These are phyloP conservation scores for Pseudozyma tsukubaensis DNA, from an alignment of 1,284 basidiomycete genomes.

Conservation along the genomic window DNA sequence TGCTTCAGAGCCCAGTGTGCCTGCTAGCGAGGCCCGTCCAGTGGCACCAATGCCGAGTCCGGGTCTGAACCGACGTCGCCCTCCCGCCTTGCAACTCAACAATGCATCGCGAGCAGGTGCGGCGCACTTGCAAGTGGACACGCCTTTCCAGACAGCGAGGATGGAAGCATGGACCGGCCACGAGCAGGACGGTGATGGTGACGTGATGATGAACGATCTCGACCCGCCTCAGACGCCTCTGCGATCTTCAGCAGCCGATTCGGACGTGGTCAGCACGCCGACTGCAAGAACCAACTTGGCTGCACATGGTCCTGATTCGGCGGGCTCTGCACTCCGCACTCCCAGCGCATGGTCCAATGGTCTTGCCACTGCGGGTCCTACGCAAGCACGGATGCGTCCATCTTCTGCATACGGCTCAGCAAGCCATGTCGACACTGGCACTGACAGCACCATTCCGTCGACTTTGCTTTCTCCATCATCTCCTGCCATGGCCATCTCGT, in stretches of 20 bases:
- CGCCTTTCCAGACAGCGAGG: constrained; percentile 43
- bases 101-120: neutral
- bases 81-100: constrained; percentile 39
- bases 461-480: constrained; percentile 20
- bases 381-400: constrained; percentile 10
- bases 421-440: neutral
- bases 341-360: constrained; percentile 20
- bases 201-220: constrained; percentile 34
- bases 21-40: constrained; percentile 1
- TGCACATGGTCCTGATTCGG: constrained; percentile 8
- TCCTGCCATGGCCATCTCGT: constrained; percentile 30
- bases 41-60: constrained; percentile 23
- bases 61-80: constrained; percentile 31
- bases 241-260: constrained; percentile 26
- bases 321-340: constrained; percentile 19
- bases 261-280: constrained; percentile 36
- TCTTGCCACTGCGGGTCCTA: neutral
- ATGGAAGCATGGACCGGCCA: constrained; percentile 17
- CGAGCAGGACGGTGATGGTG: constrained; percentile 22
- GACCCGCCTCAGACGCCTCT: constrained; percentile 46
- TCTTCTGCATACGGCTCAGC: constrained; percentile 11
- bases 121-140: constrained; percentile 19
- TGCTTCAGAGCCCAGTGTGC: neutral
- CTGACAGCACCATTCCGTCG: neutral
- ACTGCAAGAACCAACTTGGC: constrained; percentile 23